Evolutionary conservation across 768 basidiomycete genomes (phyloP), one percentile per base, ranked within the genome.

Genomic region (Leccinum olivaceopallidum): DNA sequence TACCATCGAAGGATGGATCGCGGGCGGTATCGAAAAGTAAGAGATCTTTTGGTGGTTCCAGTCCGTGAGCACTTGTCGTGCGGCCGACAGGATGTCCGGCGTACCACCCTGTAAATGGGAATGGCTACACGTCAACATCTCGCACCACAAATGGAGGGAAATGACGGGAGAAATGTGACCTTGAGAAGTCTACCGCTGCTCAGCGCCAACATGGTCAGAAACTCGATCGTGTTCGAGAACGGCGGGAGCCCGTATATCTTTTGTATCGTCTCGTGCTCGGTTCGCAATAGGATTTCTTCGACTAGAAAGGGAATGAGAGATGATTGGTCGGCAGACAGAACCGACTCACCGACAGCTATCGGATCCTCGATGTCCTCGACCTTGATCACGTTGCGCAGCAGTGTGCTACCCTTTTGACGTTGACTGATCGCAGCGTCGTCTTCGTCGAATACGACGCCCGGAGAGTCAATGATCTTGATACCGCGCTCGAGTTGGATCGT

Each of bases 41-140:
- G 92, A 90, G 12, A 98, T 96, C 70, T 94, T 96, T 72, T 97
- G 94, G 59, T 92, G 86, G 68, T 98, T 98, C 95, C 96, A 99
- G 71, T 99, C 95, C 53, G 80, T 84, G 1, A 98, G 74, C 24
- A 98, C 82, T 14, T 89, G 85, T 34, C 92, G 87, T 0, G 95
- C 94, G 0, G 94, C 84, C 5, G 89, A 80, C 48, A 88, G 84
- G 32, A 95, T 73, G 73, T 98, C 94, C 2, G 96, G 95, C 0
- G 94, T 89, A 54, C 96, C 96, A 32, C 94, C 95, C 90, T 92
- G 64, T 32, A 10, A 10, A 44, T 10, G 42, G 0, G 42, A 44
- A 28, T 28, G 5, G 5, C 8, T 5, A 4, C 8, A 42, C 22
- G 34, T 60, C 53, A 63, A 36, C 32, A n/a, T 20, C 12, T 20